Percentiles rank a stretch among this genome's conserved stretches.
phyloP scores from a whole-genome alignment of 1,284 basidiomycete genomes.

The Mrakiaceae sp. region DNA sequence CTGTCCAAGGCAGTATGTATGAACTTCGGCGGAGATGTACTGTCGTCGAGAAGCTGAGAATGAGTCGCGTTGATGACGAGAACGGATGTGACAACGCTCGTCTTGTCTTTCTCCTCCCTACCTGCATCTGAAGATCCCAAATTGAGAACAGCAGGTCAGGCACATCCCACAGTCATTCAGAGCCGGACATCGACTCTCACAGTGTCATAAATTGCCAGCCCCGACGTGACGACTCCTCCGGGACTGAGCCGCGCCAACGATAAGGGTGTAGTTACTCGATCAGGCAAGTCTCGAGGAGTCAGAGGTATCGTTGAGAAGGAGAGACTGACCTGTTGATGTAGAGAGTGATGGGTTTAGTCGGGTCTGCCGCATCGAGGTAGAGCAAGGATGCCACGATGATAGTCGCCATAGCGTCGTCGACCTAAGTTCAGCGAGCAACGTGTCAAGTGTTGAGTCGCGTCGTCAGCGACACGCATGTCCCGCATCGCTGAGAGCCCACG shows the following conservation, averaged over 20 bases:
- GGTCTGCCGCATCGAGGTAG: slow-evolving; percentile 87
- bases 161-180: neutral
- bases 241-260: slow-evolving; percentile 35
- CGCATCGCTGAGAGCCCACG: slow-evolving; percentile 25
- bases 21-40: slow-evolving; percentile 85
- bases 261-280: neutral
- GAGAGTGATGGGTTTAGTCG: slow-evolving; percentile 78
- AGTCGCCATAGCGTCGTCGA: slow-evolving; percentile 70
- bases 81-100: slow-evolving; percentile 11
- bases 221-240: slow-evolving; percentile 84
- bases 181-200: slow-evolving; percentile 34
- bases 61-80: slow-evolving; percentile 6
- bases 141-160: slow-evolving; percentile 19
- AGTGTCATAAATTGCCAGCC: slow-evolving; percentile 89
- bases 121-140: slow-evolving; percentile 53
- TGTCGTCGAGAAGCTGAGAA: slow-evolving; percentile 34
- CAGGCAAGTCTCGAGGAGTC: neutral
- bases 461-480: neutral
- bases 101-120: slow-evolving; percentile 23
- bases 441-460: neutral
- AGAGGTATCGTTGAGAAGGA: slow-evolving; percentile 26
- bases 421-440: slow-evolving; percentile 40
- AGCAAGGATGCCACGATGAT: slow-evolving; percentile 78
- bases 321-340: slow-evolving; percentile 60
- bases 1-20: slow-evolving; percentile 86